These are phyloP conservation scores for Geotrichum citri-aurantii DNA, from an alignment of 1,139 yeast species.

Conservation along the genomic window DNA sequence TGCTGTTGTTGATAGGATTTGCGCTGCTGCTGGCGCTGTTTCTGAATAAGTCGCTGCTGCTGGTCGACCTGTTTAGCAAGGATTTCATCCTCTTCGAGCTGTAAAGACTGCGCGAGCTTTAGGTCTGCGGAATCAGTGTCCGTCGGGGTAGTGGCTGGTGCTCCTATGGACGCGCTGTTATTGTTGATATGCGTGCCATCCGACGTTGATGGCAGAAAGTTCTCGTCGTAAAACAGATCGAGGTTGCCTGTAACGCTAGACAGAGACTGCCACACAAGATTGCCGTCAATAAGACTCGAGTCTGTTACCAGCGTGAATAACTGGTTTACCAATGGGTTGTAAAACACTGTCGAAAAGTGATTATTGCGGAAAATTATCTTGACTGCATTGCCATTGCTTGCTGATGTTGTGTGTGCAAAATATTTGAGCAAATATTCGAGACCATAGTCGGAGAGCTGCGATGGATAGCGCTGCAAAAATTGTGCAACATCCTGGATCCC, in stretches of 20 bases:
- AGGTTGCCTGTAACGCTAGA: conserved; percentile 58
- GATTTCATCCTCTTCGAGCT: conserved; percentile 55
- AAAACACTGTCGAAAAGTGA: conserved; percentile 62
- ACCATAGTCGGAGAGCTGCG: conserved; percentile 70
- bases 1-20: conserved; percentile 7
- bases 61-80: conserved; percentile 43
- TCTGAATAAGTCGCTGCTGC: conserved; percentile 3
- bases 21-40: conserved; percentile 13
- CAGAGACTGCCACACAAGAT: conserved; percentile 73
- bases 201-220: conserved; percentile 25
- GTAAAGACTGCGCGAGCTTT: conserved; percentile 48
- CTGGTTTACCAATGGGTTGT: conserved; percentile 41
- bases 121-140: conserved; percentile 36
- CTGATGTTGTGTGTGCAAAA: conserved; percentile 31
- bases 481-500: conserved; percentile 12
- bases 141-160: conserved; percentile 33
- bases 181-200: conserved; percentile 12
- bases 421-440: conserved; percentile 40
- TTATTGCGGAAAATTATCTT: conserved; percentile 65
- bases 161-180: neutral
- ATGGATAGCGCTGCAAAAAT: conserved; percentile 51
- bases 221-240: conserved; percentile 62
- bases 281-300: conserved; percentile 49
- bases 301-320: conserved; percentile 57
- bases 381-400: conserved; percentile 44